Evolutionary conservation across 2,329 filamentous ascomycete species (phyloP).

Genomic region (Nothophoma quercina): DNA sequence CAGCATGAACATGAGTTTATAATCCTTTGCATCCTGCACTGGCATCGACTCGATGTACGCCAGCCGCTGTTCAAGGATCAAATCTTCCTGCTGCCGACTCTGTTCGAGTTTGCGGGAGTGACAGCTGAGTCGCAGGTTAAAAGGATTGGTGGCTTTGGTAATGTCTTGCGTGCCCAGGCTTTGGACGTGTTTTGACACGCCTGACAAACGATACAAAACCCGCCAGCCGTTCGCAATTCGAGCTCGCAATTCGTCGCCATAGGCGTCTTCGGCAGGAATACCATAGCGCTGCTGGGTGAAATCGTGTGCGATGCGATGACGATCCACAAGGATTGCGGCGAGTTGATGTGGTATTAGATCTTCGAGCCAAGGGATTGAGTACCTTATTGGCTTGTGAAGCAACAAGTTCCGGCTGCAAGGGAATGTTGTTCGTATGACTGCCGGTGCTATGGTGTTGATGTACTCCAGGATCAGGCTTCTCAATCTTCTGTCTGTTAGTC

Average conservation of each 20-base stretch:
- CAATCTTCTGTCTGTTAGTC: constrained; percentile 27
- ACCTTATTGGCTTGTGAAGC: constrained; percentile 7
- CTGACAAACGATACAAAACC: constrained; percentile 33
- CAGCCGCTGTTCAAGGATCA: constrained; percentile 29
- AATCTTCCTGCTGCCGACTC: constrained; percentile 28
- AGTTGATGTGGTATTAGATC: constrained; percentile 39
- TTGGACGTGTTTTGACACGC: constrained; percentile 35
- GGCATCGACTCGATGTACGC: constrained; percentile 30
- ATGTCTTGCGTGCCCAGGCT: constrained; percentile 3
- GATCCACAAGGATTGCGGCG: constrained; percentile 40
- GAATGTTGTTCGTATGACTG: constrained; percentile 38
- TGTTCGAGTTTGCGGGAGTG: constrained; percentile 28
- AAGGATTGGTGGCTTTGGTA: constrained; percentile 19
- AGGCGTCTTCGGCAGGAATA: constrained; percentile 40
- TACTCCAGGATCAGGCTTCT: constrained; percentile 36
- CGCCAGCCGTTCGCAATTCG: constrained; percentile 41
- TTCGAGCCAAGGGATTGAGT: constrained; percentile 32
- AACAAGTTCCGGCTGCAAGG: constrained; percentile 30
- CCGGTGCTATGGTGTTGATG: constrained; percentile 37
- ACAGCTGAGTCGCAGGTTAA: constrained; percentile 22
- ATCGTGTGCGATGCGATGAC: constrained; percentile 34
- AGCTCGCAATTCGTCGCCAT: constrained; percentile 37
- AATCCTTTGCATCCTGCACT: constrained; percentile 33
- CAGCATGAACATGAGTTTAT: constrained; percentile 42
- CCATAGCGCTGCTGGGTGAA: constrained; percentile 30